Conservation (phyloP, 2,329 filamentous ascomycete species). For the Leptosphaerulina australis region DNA sequence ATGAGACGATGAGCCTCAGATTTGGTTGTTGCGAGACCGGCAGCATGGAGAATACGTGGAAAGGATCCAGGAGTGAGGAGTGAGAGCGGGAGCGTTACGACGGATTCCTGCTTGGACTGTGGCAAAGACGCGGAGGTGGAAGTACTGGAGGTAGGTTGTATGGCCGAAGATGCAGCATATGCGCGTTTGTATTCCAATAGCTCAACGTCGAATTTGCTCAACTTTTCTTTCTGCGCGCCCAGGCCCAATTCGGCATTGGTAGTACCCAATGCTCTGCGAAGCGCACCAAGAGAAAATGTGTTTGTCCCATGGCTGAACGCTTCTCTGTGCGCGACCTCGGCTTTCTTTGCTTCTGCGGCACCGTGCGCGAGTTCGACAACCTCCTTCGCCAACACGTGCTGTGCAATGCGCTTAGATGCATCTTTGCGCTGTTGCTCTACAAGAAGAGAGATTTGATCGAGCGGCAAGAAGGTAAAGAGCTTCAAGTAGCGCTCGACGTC, state of each 20-base stretch:
- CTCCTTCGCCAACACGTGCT: constrained; percentile 82
- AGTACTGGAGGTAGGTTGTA: constrained; percentile 17
- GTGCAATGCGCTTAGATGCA: constrained; percentile 75
- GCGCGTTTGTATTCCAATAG: constrained; percentile 36
- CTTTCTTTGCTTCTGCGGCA: constrained; percentile 64
- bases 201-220: constrained; percentile 21
- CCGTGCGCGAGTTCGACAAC: constrained; percentile 83
- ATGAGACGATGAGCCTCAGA: constrained; percentile 66
- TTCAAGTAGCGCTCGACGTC: constrained; percentile 83
- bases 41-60: constrained; percentile 64
- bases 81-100: constrained; percentile 65
- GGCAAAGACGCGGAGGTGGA: constrained; percentile 8
- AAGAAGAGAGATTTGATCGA: constrained; percentile 67
- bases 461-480: constrained; percentile 86
- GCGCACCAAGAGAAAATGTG: constrained; percentile 34
- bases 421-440: constrained; percentile 72
- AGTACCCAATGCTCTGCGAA: constrained; percentile 28
- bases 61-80: constrained; percentile 63
- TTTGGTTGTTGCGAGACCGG: constrained; percentile 63
- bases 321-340: constrained; percentile 63
- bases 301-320: constrained; percentile 48
- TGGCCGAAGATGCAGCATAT: constrained; percentile 27
- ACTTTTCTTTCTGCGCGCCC: constrained; percentile 7
- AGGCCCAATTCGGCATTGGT: constrained; percentile 6
- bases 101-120: constrained; percentile 54